Conservation (phyloP, 805 yeast genomes). For the Lipomyces starkeyi region DNA sequence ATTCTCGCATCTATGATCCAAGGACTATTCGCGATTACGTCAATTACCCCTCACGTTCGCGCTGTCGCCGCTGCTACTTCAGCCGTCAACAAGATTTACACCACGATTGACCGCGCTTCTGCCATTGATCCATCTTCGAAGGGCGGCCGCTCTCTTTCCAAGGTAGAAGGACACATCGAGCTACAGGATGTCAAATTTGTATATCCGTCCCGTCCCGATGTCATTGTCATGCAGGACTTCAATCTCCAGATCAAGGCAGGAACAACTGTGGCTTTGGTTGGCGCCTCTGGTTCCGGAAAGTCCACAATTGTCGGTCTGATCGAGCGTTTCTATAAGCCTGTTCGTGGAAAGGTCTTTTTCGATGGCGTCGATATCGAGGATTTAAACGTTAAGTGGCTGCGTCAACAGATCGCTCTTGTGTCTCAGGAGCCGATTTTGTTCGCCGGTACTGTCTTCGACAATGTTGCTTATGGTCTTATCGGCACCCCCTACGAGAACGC, state of each 20-base stretch:
- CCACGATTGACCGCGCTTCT: slow-evolving; percentile 53
- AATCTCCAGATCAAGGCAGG: slow-evolving; percentile 66
- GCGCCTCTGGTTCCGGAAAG: slow-evolving; percentile 72
- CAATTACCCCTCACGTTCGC: slow-evolving; percentile 51
- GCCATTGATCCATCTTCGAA: slow-evolving; percentile 46
- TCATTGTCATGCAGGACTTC: slow-evolving; percentile 41
- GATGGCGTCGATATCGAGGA: slow-evolving; percentile 59
- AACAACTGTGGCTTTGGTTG: slow-evolving; percentile 84
- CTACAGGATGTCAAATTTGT: slow-evolving; percentile 42
- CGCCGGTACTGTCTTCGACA: slow-evolving; percentile 80
- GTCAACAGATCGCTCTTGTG: slow-evolving; percentile 63
- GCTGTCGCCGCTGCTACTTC: slow-evolving; percentile 49
- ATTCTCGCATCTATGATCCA: slow-evolving; percentile 43
- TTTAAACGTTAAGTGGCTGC: slow-evolving; percentile 57
- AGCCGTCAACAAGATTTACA: slow-evolving; percentile 49
- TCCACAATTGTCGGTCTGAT: slow-evolving; percentile 57
- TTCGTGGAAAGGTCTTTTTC: slow-evolving; percentile 54
- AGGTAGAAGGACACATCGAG: slow-evolving; percentile 49
- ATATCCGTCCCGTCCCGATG: slow-evolving; percentile 46
- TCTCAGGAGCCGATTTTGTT: slow-evolving; percentile 66
- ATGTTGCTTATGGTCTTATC: slow-evolving; percentile 74
- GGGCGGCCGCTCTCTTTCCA: slow-evolving; percentile 36
- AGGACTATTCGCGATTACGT: slow-evolving; percentile 49
- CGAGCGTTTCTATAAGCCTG: slow-evolving; percentile 64
- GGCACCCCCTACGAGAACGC: slow-evolving; percentile 45